A percentile compares a stretch with the other conserved stretches of the same genome.
Evolutionary conservation across 768 basidiomycete genomes (phyloP).

Genomic region (Collybia mongolica): DNA sequence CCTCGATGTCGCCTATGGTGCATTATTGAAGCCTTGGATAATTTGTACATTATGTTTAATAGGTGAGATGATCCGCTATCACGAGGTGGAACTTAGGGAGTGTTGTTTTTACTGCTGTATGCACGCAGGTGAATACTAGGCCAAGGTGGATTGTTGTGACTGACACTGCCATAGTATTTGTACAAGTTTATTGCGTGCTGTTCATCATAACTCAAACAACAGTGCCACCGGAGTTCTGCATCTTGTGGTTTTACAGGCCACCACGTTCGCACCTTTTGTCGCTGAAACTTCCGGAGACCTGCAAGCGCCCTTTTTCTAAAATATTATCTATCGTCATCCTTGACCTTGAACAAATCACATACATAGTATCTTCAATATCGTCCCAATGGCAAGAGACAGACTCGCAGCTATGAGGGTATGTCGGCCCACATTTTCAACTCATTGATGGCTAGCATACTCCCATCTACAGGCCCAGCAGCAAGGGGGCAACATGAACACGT

Average conservation of each 20-base stretch:
- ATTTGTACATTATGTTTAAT: too few species aligned
- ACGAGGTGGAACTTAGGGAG: too few species aligned
- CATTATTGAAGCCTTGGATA: too few species aligned
- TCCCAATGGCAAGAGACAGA: constrained; percentile 83
- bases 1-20: too few species aligned
- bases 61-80: too few species aligned
- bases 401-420: constrained; percentile 83
- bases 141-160: not conserved
- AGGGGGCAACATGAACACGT: constrained; percentile 50
- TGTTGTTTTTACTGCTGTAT: too few species aligned
- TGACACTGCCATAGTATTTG: constrained; percentile 14
- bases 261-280: constrained; percentile 9
- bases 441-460: constrained; percentile 2
- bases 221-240: constrained; percentile 8
- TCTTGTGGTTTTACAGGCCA: constrained; percentile 16
- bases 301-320: too few species aligned
- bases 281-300: constrained; percentile 1
- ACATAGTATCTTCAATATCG: constrained; percentile 17
- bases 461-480: constrained; percentile 65
- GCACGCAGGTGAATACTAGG: too few species aligned
- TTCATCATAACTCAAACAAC: constrained; percentile 12
- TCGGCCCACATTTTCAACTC: constrained; percentile 7
- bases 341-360: constrained; percentile 16
- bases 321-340: not conserved
- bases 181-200: constrained; percentile 12